Evolutionary conservation across 805 yeast genomes (phyloP).

Genomic region (Sugiyamaella marilandica): DNA sequence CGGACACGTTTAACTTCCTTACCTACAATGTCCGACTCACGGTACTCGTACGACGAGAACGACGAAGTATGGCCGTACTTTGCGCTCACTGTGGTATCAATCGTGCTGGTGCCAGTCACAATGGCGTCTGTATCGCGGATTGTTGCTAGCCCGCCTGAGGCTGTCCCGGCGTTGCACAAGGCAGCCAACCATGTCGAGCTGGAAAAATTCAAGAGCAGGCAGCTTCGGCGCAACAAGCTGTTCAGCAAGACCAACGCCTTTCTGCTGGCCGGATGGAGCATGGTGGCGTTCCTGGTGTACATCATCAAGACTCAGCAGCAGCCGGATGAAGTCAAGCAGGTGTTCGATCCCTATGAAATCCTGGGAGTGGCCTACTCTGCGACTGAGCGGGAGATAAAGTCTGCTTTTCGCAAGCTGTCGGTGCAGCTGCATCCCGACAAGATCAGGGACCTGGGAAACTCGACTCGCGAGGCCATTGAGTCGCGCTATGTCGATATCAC

Average conservation of each 20-base stretch:
- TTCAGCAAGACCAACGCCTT: constrained; percentile 34
- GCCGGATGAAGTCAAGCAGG: constrained; percentile 27
- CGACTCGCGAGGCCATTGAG: constrained; percentile 63
- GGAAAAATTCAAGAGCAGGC: constrained; percentile 23
- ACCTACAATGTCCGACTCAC: constrained; percentile 43
- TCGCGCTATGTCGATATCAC: constrained; percentile 73
- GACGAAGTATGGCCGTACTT: constrained; percentile 94
- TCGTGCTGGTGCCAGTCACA: constrained; percentile 65
- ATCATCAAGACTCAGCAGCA: constrained; percentile 35
- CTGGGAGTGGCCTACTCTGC: constrained; percentile 69
- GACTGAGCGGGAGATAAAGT: constrained; percentile 69
- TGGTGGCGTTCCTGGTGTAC: constrained; percentile 40
- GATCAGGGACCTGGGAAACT: constrained; percentile 50
- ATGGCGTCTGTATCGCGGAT: constrained; percentile 9
- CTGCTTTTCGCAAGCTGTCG: constrained; percentile 81
- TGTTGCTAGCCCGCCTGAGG: neutral
- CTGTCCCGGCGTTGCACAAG: neutral
- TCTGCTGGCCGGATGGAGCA: constrained; percentile 56
- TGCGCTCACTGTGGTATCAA: constrained; percentile 63
- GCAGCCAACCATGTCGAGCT: constrained; percentile 18
- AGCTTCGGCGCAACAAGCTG: constrained; percentile 23
- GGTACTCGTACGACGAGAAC: constrained; percentile 80
- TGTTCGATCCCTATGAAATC: constrained; percentile 88
- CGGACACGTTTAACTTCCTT: neutral
- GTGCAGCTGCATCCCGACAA: constrained; percentile 93